Conservation (phyloP, 2,329 filamentous ascomycete species). For the Stachybotrys chartarum region DNA sequence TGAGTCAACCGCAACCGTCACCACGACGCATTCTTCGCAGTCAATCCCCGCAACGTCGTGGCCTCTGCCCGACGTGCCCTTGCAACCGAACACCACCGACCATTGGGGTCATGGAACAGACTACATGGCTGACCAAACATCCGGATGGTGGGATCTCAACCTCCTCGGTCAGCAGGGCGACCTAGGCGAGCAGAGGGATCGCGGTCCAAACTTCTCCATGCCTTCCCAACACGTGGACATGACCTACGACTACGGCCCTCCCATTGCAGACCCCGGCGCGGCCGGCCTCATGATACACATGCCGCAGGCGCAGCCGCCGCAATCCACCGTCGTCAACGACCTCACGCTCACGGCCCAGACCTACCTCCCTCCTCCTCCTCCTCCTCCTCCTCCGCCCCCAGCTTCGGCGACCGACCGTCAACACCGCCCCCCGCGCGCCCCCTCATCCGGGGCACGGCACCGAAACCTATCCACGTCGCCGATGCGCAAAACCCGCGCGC, state of each 20-base stretch:
- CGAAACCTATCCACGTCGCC: conserved; percentile 24
- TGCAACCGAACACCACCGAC: conserved; percentile 1
- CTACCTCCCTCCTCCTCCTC: conserved; percentile 25
- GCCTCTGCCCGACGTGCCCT: conserved; percentile 2
- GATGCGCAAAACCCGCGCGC: conserved; percentile 34
- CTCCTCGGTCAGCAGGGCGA: conserved; percentile 19
- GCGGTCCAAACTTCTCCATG: conserved; percentile 29
- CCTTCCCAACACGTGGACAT: conserved; percentile 29
- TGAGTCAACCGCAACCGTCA: conserved; percentile 7
- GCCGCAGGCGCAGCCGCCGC: conserved; percentile 34
- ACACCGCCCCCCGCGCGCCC: conserved; percentile 43
- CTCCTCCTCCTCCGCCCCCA: conserved; percentile 9
- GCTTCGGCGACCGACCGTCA: conserved; percentile 23
- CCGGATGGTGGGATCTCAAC: conserved; percentile 24
- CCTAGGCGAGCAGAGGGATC: conserved; percentile 23
- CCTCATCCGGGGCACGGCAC: conserved; percentile 46
- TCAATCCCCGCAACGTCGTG: background rate
- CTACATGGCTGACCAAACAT: conserved; percentile 9
- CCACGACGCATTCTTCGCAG: conserved; percentile 5
- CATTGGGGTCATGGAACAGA: conserved; percentile 2
- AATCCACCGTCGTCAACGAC: conserved; percentile 28
- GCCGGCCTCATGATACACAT: conserved; percentile 47
- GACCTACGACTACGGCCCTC: conserved; percentile 28
- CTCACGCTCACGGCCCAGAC: conserved; percentile 25
- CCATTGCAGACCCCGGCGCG: conserved; percentile 20